phyloP scores from a whole-genome alignment of 2,329 filamentous ascomycete genomes.

The Curvularia verruculosa region DNA sequence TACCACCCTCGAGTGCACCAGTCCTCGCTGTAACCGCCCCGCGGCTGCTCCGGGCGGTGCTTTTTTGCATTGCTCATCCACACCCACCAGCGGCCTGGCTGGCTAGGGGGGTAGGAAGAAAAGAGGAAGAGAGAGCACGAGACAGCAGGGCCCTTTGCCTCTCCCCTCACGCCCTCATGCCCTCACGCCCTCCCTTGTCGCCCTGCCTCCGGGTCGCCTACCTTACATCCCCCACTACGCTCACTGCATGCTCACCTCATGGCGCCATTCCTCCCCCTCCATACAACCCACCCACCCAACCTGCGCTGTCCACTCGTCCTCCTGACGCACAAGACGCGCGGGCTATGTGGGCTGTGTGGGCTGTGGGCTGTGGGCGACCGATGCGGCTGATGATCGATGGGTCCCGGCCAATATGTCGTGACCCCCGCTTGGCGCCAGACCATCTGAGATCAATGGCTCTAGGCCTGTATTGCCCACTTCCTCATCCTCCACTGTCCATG shows the following conservation, averaged over 20 bases:
- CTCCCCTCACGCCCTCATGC: neutral
- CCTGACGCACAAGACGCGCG: slow-evolving; percentile 23
- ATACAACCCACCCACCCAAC: neutral
- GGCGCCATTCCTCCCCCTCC: slow-evolving; percentile 22
- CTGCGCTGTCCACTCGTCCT: slow-evolving; percentile 8
- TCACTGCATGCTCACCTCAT: slow-evolving; percentile 22
- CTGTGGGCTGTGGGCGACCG: slow-evolving; percentile 17
- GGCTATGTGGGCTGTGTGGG: slow-evolving; percentile 24
- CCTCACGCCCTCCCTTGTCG: too few species aligned
- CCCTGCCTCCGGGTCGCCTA: neutral
- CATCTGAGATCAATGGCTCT: slow-evolving; percentile 48
- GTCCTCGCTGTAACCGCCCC: slow-evolving; percentile 32
- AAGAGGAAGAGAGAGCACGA: neutral
- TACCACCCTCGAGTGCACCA: neutral
- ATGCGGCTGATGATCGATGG: slow-evolving; percentile 50
- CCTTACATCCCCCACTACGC: neutral
- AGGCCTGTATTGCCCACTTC: slow-evolving; percentile 43
- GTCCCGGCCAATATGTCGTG: slow-evolving; percentile 40
- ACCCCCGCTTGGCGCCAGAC: slow-evolving; percentile 46
- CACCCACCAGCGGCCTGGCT: neutral
- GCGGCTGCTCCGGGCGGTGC: slow-evolving; percentile 26
- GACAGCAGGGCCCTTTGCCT: neutral
- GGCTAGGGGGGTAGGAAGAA: too few species aligned
- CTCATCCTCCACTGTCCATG: slow-evolving; percentile 30
- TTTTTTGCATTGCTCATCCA: slow-evolving; percentile 17